Evolutionary conservation across 1,284 basidiomycete species (phyloP), one percentile per base, ranked within the genome.

Genomic region (Trichosporon faecale): DNA sequence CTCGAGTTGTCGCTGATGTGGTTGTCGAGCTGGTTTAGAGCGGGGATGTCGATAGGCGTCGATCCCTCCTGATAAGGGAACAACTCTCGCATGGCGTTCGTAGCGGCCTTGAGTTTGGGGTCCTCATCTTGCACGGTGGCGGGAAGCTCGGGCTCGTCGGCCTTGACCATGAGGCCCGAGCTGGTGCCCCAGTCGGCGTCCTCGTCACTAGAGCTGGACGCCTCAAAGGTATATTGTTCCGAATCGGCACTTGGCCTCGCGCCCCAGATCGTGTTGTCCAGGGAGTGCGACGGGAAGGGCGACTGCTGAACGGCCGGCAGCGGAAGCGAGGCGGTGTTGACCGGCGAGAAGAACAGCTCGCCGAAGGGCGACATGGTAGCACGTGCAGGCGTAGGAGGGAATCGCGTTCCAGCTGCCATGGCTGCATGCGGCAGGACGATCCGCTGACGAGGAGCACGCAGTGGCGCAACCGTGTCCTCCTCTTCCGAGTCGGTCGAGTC

Each of bases 261-360:
- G 3, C 73, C 76, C 81, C 81, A 82, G 25, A 75, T 78, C 14
- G 81, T 80, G 70, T 82, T 82, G 72, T 82, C 81, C 23, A 82
- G 76, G 6, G 80, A 80, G 68, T 82, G 81, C n/a, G 75, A 78
- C 2, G 81, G 81, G 73, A 80, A 82, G 8, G 79, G 79, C n/a
- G 81, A 79, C 1, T 74, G 67, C 29, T 74, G 74, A 0, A 71
- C 55, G 16, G 69, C 66, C 11, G 74, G 68, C 1, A 75, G 66
- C 25, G 73, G 68, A 23, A 73, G 66, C 14, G 68, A 27, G 3
- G 49, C 66, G 8, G 72, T 60, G 18, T 49, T 63, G 25, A 71
- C 63, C n/a, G 75, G 76, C 12, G 76, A 75, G 67, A 77, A 74
- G 75, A 78, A 77, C 46, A 76, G 72, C 23, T 77, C 77, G 40